Evolutionary conservation across 2,329 filamentous ascomycete species (phyloP), one percentile per base, ranked within the genome.

Genomic region (Bertia moriformis): DNA sequence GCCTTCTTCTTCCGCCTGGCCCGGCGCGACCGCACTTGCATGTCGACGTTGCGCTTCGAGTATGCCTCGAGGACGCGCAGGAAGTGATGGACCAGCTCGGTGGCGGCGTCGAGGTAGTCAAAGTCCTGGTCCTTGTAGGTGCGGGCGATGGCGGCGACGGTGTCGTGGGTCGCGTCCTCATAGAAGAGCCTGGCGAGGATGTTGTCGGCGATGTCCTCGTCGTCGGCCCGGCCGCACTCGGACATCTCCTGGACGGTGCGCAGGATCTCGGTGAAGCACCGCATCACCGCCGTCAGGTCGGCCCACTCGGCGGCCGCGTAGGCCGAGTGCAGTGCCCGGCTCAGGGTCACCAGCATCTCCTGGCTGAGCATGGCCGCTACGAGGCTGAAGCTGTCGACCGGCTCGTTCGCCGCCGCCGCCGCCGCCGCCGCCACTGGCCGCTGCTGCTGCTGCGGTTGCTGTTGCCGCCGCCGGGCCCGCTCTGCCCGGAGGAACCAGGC

Each of bases 121-220:
- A 95, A 91, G 0, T 85, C 83, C 60, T 96, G 91, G 43, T 89
- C 85, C 48, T 93, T 93, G 62, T 93, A 96, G n/a, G 72, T 80
- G 45, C 81, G 71, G 1, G 89, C 68, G 39, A 95, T 83, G 42
- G 78, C 73, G 19, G 89, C 73, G 39, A 98, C 73, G 18, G 83
- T 71, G 44, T 98, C 89, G 51, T 98, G 88, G 0, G 88, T 95
- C 1, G 84, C 75, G 52, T 96, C 87, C 58, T 98, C 91, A 60
- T 98, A 98, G 56, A 98, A 98, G 14, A 98, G 85, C 44, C 89
- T 84, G 50, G 83, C 91, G 39, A 94, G 75, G 12, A 93, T 95
- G 49, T 98, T 98, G 54, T 98, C 89, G 1, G 91, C 89, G 54
- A 98, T 96, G 49, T 96, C 91, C 52, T 93, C 83, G 47, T 98